Evolutionary conservation across 2,329 filamentous ascomycete genomes (phyloP).

Genomic region (Aspergillus vadensis): DNA sequence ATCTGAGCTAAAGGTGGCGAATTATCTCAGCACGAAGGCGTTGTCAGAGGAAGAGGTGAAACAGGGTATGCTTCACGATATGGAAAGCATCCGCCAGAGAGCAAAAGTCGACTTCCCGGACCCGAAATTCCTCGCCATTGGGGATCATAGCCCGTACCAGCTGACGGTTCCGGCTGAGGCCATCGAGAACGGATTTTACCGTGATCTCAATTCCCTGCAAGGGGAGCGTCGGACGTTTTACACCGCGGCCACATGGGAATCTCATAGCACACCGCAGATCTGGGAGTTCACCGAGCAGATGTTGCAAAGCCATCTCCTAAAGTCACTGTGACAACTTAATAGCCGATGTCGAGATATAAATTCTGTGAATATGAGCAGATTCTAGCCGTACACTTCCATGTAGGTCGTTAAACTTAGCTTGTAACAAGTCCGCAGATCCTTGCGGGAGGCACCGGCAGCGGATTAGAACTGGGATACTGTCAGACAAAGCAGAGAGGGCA

Average conservation of each 20-base stretch:
- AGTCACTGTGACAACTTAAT: not conserved
- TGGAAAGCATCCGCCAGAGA: not conserved
- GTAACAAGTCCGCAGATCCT: too few species aligned
- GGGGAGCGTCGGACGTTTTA: constrained; percentile 41
- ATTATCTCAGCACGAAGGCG: constrained; percentile 2
- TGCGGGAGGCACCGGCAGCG: too few species aligned
- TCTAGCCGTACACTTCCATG: too few species aligned
- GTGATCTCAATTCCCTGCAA: constrained; percentile 41
- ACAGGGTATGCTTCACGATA: not conserved
- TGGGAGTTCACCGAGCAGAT: constrained; percentile 3
- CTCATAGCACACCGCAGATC: not conserved
- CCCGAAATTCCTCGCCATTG: constrained; percentile 16
- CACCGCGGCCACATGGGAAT: constrained; percentile 31
- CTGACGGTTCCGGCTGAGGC: constrained; percentile 30
- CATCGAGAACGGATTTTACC: constrained; percentile 38
- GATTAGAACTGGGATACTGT: too few species aligned
- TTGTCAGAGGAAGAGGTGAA: constrained; percentile 11
- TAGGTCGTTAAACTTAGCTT: too few species aligned
- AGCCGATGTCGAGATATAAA: not conserved
- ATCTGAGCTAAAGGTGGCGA: not conserved
- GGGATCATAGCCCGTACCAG: constrained; percentile 30
- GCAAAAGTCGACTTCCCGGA: not conserved
- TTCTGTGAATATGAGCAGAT: not conserved
- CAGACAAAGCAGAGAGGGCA: too few species aligned
- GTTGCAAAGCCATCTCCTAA: not conserved